Evolutionary conservation across 495 filamentous ascomycete genomes (phyloP), one percentile per base, ranked within the genome.

Genomic region (Aspergillus conjunctus): DNA sequence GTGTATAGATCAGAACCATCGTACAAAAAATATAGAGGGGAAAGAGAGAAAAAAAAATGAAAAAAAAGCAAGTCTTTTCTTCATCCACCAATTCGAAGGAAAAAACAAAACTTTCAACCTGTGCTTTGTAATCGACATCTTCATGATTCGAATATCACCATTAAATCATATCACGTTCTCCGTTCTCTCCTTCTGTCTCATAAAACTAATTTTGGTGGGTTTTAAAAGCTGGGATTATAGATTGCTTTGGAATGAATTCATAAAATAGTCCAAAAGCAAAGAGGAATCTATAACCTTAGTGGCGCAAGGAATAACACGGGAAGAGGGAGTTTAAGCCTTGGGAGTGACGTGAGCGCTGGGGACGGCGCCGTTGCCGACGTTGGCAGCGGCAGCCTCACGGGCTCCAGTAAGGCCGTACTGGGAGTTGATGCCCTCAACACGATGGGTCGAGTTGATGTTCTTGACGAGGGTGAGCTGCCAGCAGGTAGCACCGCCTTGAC

Each of bases 401-500:
- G 95, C 92, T 39, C 86, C 92, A n/a, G 73, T 73, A 53, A 98
- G 83, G 50, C 81, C 87, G 62, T 84, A 91, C 66, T 97, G 92
- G 45, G 78, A 85, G 7, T 80, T 67, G 64, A 97, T 84, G 51
- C 93, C 94, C 72, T 98, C 92, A 61, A 96, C 77, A 64, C 94
- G 90, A 80, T 98, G 94, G 56, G 88, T 94, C 26, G 91, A 91
- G 82, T 98, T 98, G 79, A 97, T 84, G 77, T 98, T 98, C 89
- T 98, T 98, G 75, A 97, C 91, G 51, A 95, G 76, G 48, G 84
- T 89, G 73, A 98, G 92, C 80, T 98, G 95, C 81, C 89, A 98
- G 85, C 95, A 98, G 45, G 92, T 93, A 51, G 94, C 95, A 66
- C 81, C 83, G 60, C 94, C 94, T 77, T 98, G 94, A 67, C 94